Evolutionary conservation across 768 basidiomycete genomes (phyloP).

Genomic region (Rhizopogon roseolus): DNA sequence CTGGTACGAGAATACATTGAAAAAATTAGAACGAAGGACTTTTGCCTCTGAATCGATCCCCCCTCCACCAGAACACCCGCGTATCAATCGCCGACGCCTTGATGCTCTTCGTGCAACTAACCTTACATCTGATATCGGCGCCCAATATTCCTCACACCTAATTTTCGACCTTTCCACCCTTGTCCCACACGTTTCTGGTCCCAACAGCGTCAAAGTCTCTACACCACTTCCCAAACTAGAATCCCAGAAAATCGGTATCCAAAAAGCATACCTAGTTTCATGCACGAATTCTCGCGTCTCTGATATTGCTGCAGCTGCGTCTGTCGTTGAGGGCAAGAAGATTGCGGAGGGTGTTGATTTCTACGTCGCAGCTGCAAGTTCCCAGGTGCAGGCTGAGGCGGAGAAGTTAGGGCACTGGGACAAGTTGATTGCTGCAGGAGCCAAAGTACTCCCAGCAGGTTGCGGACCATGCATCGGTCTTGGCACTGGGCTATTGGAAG

Average conservation of each 20-base stretch:
- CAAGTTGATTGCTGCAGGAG: constrained; percentile 79
- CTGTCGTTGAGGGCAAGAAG: constrained; percentile 76
- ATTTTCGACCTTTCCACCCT: constrained; percentile 90
- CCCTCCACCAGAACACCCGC: constrained; percentile 74
- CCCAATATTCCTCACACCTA: constrained; percentile 82
- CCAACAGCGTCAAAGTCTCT: constrained; percentile 97
- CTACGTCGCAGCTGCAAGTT: constrained; percentile 95
- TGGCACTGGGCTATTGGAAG: constrained; percentile 87
- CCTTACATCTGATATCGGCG: constrained; percentile 70
- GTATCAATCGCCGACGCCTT: constrained; percentile 74
- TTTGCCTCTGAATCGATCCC: constrained; percentile 65
- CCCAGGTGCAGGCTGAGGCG: constrained; percentile 85
- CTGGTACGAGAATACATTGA: constrained; percentile 81
- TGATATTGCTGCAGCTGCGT: constrained; percentile 88
- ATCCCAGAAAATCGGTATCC: constrained; percentile 67
- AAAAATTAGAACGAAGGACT: constrained; percentile 70
- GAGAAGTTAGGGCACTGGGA: constrained; percentile 88
- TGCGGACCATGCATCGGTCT: constrained; percentile 99
- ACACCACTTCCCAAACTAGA: constrained; percentile 86
- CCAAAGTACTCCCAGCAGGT: constrained; percentile 89
- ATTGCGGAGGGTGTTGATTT: constrained; percentile 92
- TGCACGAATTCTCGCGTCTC: constrained; percentile 98
- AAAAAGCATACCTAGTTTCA: constrained; percentile 97
- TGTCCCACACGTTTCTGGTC: constrained; percentile 93
- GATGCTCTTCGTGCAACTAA: constrained; percentile 50